Evolutionary conservation across 1,284 basidiomycete genomes (phyloP).

Genomic region (Fomitiporia mediterranea): DNA sequence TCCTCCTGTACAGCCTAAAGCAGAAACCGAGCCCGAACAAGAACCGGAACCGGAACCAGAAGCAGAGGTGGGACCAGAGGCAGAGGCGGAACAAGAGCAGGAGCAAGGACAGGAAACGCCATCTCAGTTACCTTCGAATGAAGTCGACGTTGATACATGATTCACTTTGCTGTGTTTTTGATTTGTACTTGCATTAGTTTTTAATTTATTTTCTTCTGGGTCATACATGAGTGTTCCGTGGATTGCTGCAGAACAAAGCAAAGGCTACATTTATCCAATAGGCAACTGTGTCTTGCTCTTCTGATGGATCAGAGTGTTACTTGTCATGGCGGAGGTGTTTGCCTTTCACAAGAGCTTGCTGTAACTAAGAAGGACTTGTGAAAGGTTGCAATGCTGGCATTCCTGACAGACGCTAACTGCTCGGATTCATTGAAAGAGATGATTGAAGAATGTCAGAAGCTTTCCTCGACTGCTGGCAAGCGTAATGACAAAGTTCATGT

Average conservation of each 20-base stretch:
- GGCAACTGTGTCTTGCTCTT: no score
- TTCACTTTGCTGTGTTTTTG: neutral
- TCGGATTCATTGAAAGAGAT: no score
- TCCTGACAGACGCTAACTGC: no score
- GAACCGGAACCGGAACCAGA: neutral
- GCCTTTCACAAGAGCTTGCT: no score
- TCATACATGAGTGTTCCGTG: no score
- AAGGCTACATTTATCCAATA: no score
- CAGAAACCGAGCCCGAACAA: neutral
- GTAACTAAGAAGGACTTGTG: no score
- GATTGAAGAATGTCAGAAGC: neutral
- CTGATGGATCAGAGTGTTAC: no score
- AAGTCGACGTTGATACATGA: constrained; percentile 29
- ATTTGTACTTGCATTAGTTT: neutral
- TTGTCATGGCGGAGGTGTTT: no score
- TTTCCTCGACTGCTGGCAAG: constrained; percentile 59
- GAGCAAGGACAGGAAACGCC: constrained; percentile 29
- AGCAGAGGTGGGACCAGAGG: neutral
- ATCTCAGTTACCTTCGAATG: constrained; percentile 21
- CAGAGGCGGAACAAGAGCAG: neutral
- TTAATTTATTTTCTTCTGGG: no score
- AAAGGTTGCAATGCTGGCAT: no score
- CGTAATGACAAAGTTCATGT: constrained; percentile 57
- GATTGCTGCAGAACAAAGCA: no score
- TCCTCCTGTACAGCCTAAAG: neutral